phyloP scores from a whole-genome alignment of 192 early-diverging fungal species.

The Backusella morwellensis region DNA sequence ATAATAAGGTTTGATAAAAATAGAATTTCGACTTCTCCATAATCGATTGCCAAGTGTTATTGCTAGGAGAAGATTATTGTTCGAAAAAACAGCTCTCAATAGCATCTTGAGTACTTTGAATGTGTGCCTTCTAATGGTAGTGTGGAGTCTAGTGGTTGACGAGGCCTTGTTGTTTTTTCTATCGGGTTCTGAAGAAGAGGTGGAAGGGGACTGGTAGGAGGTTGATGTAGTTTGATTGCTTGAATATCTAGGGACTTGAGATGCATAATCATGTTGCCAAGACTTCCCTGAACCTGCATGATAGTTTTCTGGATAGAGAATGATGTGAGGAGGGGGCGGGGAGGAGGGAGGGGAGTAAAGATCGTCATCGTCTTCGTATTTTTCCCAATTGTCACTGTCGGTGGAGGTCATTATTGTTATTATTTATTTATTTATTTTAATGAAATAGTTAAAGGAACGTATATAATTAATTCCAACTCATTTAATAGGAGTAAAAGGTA shows the following conservation, averaged over 20 bases:
- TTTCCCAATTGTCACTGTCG: neutral
- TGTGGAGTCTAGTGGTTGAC: neutral
- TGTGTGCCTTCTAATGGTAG: neutral
- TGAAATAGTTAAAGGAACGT: slow-evolving; percentile 3
- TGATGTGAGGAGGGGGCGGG: neutral
- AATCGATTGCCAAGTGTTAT: neutral
- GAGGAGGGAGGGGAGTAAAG: slow-evolving; percentile 6
- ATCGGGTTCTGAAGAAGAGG: neutral
- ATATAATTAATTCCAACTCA: neutral
- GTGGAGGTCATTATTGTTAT: neutral
- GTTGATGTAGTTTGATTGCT: neutral
- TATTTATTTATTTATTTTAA: neutral
- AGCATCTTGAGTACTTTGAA: neutral
- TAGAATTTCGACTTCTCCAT: neutral
- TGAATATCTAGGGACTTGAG: neutral
- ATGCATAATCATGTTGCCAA: slow-evolving; percentile 7
- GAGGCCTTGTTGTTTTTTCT: neutral
- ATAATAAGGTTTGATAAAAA: neutral
- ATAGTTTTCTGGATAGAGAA: slow-evolving; percentile 6
- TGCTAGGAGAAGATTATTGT: neutral
- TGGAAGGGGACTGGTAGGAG: neutral
- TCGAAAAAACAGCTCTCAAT: neutral
- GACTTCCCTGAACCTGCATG: slow-evolving; percentile 7
- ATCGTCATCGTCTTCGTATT: neutral
- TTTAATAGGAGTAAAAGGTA: neutral